These are phyloP conservation scores for Tephrocybe sp. DNA, from an alignment of 768 basidiomycete genomes.

Conservation along the genomic window DNA sequence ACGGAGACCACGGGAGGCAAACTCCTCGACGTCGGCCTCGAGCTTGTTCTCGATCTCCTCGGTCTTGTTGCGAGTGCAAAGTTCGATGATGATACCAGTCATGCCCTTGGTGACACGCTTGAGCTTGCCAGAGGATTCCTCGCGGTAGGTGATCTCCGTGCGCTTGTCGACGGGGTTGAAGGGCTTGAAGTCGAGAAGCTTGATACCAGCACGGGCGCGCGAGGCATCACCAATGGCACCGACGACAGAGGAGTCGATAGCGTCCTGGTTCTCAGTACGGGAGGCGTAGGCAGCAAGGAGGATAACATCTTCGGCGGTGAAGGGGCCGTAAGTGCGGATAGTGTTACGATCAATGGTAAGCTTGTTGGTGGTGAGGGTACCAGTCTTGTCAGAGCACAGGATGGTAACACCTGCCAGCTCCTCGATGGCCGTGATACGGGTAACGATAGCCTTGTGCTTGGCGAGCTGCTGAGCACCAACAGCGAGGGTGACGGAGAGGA, in stretches of 20 bases:
- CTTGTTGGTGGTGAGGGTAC: conserved; percentile 98
- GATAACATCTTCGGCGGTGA: conserved; percentile 87
- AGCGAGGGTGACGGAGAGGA: conserved; percentile 95
- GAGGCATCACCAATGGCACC: conserved; percentile 67
- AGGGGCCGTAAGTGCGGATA: conserved; percentile 87
- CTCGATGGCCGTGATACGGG: conserved; percentile 98
- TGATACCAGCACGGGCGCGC: conserved; percentile 88
- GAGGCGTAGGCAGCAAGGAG: conserved; percentile 95
- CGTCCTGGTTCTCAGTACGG: conserved; percentile 98
- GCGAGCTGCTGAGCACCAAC: conserved; percentile 99
- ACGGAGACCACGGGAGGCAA: conserved; percentile 93
- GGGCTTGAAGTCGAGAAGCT: conserved; percentile 97
- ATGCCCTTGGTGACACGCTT: conserved; percentile 99
- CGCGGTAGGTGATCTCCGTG: conserved; percentile 97
- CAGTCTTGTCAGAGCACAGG: conserved; percentile 98
- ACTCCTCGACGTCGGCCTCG: conserved; percentile 95
- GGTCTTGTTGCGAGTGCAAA: conserved; percentile 97
- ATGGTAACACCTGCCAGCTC: conserved; percentile 98
- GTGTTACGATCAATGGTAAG: conserved; percentile 94
- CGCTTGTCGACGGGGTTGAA: conserved; percentile 99
- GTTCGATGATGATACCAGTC: conserved; percentile 98
- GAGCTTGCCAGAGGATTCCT: conserved; percentile 90
- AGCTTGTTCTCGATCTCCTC: conserved; percentile 87
- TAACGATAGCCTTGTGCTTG: conserved; percentile 99
- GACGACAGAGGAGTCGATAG: conserved; percentile 89